Base-by-base conservation (phyloP, 768 basidiomycete species). In the Steccherinum ochraceum region DNA sequence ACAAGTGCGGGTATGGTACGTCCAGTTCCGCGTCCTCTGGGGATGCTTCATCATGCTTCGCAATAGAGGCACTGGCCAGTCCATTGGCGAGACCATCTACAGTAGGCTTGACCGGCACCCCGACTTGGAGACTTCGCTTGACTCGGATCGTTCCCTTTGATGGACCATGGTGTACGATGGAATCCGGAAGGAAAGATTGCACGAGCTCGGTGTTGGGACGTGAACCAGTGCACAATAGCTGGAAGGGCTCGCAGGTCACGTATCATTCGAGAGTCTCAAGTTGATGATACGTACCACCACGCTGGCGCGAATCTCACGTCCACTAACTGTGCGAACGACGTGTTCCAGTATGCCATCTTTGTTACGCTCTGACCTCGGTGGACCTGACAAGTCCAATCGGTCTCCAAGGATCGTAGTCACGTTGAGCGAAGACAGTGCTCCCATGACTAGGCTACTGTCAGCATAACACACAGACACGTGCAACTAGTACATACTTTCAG, bases 201-300 rank as follows among this genome's bases (percentile, higher is more conserved):
- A 85, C 63, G 30, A 83, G 56, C 1, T 56, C 60, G 0, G 81
- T 80, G 59, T 84, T 83, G 16, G 81, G 81, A 5, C 58, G 64
- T 61, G 83, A 82, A 5, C 83, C 83, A 0, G 80, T 83, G 56
- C 82, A 83, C 1, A 81, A 65, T 10, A 83, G 72, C 80, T 81
- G 39, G 5, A 4, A 10, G 43, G 41, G 25, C n/a, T n/a, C n/a
- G n/a, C n/a, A n/a, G n/a, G n/a, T n/a, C n/a, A n/a, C n/a, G n/a
- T n/a, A n/a, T n/a, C n/a, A n/a, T n/a, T n/a, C n/a, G n/a, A n/a
- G n/a, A n/a, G n/a, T n/a, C n/a, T n/a, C n/a, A n/a, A n/a, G n/a
- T n/a, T n/a, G 41, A 49, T 18, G 39, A 3, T 4, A 62, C 75
- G 21, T 53, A 82, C 81, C 19, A 83, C 59, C 3, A 81, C 64